Evolutionary conservation across 768 basidiomycete genomes (phyloP).

Genomic region (Clitopilus passeckerianus): DNA sequence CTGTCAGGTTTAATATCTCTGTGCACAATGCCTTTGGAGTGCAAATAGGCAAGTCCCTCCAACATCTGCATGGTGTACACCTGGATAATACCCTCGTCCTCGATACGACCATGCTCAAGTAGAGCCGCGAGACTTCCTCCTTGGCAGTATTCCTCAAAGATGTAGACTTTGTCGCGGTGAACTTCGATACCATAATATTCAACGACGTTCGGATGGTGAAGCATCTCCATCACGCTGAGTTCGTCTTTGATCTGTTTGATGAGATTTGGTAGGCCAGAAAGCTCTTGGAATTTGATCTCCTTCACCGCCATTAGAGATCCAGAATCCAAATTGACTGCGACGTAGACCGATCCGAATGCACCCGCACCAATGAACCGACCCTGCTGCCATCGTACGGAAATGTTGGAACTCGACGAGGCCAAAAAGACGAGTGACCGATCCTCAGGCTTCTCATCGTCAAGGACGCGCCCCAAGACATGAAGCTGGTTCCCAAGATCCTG

Average conservation of each 20-base stretch:
- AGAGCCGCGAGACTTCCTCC: conserved; percentile 89
- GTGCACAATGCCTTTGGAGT: conserved; percentile 89
- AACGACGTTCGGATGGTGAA: conserved; percentile 95
- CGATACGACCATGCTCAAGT: conserved; percentile 90
- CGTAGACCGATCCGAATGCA: conserved; percentile 99
- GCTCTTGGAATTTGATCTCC: conserved; percentile 95
- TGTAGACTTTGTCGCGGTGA: conserved; percentile 97
- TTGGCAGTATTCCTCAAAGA: conserved; percentile 98
- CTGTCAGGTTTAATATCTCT: conserved; percentile 99
- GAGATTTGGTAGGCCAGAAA: conserved; percentile 81
- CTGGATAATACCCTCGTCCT: conserved; percentile 94
- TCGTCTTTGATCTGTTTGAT: conserved; percentile 95
- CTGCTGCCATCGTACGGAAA: conserved; percentile 97
- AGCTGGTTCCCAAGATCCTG: conserved; percentile 60
- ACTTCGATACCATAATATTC: conserved; percentile 99
- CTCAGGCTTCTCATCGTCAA: conserved; percentile 91
- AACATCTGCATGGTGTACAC: conserved; percentile 97
- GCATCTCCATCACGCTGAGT: conserved; percentile 95
- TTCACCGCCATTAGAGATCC: conserved; percentile 98
- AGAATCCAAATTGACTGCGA: conserved; percentile 93
- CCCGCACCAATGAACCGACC: conserved; percentile 98
- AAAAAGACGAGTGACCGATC: conserved; percentile 92
- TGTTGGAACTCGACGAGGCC: conserved; percentile 92
- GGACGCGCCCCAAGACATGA: conserved; percentile 81
- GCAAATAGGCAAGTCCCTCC: conserved; percentile 89